phyloP scores from a whole-genome alignment of 768 basidiomycete genomes.

The Antrodiella citrinella region DNA sequence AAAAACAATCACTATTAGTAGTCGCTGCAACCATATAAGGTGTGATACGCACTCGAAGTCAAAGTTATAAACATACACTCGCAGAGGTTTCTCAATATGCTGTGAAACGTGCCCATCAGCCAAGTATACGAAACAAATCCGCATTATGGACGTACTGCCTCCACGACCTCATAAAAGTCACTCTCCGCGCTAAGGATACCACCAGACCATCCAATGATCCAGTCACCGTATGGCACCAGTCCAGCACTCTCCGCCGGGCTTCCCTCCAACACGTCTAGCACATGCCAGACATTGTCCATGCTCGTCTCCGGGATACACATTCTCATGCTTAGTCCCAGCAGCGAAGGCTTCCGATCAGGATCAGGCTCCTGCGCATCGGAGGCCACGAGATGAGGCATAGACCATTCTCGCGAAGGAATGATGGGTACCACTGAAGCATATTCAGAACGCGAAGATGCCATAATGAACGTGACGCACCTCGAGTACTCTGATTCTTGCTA shows the following conservation, averaged over 20 bases:
- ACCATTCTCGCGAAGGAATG: slow-evolving; percentile 79
- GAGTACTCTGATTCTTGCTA: slow-evolving; percentile 62
- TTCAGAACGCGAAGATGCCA: too few species aligned
- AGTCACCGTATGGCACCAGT: slow-evolving; percentile 83
- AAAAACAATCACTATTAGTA: slow-evolving; percentile 3
- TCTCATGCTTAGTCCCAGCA: slow-evolving; percentile 91
- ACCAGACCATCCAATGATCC: slow-evolving; percentile 88
- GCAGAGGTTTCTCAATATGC: slow-evolving; percentile 90
- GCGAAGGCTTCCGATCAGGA: slow-evolving; percentile 59
- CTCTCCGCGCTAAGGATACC: slow-evolving; percentile 86
- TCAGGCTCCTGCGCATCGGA: slow-evolving; percentile 32
- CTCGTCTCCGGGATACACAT: slow-evolving; percentile 87
- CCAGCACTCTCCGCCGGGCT: slow-evolving; percentile 95
- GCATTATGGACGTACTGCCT: slow-evolving; percentile 52
- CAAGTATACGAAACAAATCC: not conserved
- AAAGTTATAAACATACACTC: slow-evolving; percentile 94
- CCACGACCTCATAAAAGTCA: slow-evolving; percentile 95
- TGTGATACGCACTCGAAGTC: slow-evolving; percentile 78
- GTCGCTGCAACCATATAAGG: not conserved
- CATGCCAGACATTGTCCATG: slow-evolving; percentile 95
- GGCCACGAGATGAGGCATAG: slow-evolving; percentile 28
- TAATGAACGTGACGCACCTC: slow-evolving; percentile 43
- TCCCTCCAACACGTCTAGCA: slow-evolving; percentile 92
- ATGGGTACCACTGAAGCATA: slow-evolving; percentile 66
- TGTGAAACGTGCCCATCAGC: slow-evolving; percentile 21